Base-by-base conservation (phyloP, 441 rosid genomes). In the Croton laevigatus region DNA sequence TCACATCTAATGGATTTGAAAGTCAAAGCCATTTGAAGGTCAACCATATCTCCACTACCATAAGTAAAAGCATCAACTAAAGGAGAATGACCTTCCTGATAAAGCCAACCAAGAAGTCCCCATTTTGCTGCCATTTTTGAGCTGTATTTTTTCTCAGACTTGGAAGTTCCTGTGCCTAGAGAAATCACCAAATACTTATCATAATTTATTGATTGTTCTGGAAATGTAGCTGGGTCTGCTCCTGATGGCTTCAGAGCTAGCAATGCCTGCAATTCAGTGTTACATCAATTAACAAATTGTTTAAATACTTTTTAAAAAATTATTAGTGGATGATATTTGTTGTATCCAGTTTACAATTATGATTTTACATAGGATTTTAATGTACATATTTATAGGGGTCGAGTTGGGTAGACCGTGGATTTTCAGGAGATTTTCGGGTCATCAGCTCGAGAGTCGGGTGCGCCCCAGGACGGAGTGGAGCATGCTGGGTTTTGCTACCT, bases 61-160 rank as follows among this genome's bases (percentile, higher is more conserved):
- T 62, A 75, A 19, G 70, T 74, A 48, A 81, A 82, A 12, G 70
- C 62, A 58, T 81, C 82, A 0, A 81, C 55, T 62, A 84, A 67
- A 0, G 84, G 86, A 8, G 69, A 74, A 3, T 70, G 59, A 3
- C 78, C 69, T 1, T 75, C 59, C 1, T 34, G 38, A 57, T 70
- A 60, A 44, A 84, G 75, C 88, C 86, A 81, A 4, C 78, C 68
- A 51, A 82, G 59, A 46, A 78, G 37, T n/a, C 84, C 87, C 88
- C 85, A 82, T 7, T 76, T 71, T 14, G 82, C 76, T 8, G 83
- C 79, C 65, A 55, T 72, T 58, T 66, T 17, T 23, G 85, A 84
- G 32, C 44, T 27, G 8, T 72, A 84, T 38, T 78, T 80, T 40
- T 71, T 66, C 66, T 81, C 83, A 2, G 20, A 3, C 36, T 74